Percentiles rank a stretch among this genome's conserved stretches.
Conservation (phyloP, 2,329 filamentous ascomycete genomes). For the Trichoderma sp. region DNA sequence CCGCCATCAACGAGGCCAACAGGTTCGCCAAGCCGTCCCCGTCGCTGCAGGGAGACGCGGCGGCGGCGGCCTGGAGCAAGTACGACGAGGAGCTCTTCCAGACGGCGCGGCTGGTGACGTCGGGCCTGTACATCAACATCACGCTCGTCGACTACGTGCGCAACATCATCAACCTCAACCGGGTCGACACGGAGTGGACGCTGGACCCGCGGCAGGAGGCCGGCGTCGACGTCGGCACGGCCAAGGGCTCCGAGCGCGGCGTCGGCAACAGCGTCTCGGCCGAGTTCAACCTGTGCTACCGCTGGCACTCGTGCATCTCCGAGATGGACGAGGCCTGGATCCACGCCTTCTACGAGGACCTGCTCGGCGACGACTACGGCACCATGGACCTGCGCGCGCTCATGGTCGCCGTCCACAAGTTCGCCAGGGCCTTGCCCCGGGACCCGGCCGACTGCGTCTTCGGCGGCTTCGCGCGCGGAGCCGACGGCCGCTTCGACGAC, state of each 20-base stretch:
- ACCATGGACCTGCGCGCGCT: slow-evolving; percentile 63
- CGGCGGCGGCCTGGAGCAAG: slow-evolving; percentile 61
- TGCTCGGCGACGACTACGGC: slow-evolving; percentile 60
- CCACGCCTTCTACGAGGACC: slow-evolving; percentile 64
- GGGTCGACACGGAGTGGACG: slow-evolving; percentile 72
- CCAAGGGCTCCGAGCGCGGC: slow-evolving; percentile 65
- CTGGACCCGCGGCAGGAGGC: slow-evolving; percentile 75
- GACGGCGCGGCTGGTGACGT: slow-evolving; percentile 73
- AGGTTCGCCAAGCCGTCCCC: slow-evolving; percentile 70
- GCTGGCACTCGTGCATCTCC: slow-evolving; percentile 81
- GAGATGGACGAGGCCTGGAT: slow-evolving; percentile 78
- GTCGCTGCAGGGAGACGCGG: slow-evolving; percentile 52
- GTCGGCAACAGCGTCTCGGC: slow-evolving; percentile 82
- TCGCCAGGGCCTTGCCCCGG: slow-evolving; percentile 60
- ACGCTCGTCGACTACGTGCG: slow-evolving; percentile 77
- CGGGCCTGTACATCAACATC: slow-evolving; percentile 77
- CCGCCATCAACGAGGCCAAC: slow-evolving; percentile 80
- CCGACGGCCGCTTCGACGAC: slow-evolving; percentile 71
- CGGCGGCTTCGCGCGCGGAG: slow-evolving; percentile 63
- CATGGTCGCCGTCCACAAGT: slow-evolving; percentile 62
- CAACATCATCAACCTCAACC: slow-evolving; percentile 67
- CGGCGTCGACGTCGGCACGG: slow-evolving; percentile 56
- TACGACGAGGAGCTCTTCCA: slow-evolving; percentile 80
- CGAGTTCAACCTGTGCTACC: slow-evolving; percentile 86
- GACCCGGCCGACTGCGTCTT: slow-evolving; percentile 73